phyloP scores from a whole-genome alignment of 345 rosid species.

The Populus davidiana region DNA sequence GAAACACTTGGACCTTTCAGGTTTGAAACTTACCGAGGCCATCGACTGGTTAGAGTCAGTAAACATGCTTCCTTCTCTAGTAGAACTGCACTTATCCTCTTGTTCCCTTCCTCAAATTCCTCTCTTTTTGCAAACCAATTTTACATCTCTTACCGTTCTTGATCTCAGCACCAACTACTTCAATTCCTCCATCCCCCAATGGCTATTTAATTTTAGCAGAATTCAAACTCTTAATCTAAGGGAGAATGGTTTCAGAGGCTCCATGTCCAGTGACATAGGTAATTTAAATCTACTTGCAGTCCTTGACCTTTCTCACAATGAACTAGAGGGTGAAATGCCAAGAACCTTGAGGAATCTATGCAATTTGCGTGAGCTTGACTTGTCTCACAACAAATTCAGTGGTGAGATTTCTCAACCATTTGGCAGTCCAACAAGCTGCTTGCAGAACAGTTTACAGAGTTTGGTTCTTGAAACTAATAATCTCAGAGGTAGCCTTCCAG shows the following conservation, averaged over 20 bases:
- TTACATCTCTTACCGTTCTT: slow-evolving; percentile 16
- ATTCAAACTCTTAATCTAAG: slow-evolving; percentile 11
- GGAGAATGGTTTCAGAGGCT: slow-evolving; percentile 13
- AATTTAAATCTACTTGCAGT: slow-evolving; percentile 3
- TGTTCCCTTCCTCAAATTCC: neutral
- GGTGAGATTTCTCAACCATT: slow-evolving; percentile 5
- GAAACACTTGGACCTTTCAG: slow-evolving; percentile 9
- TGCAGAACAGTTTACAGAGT: neutral
- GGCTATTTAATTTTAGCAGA: slow-evolving; percentile 21
- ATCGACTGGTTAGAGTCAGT: slow-evolving; percentile 7
- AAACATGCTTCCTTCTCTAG: slow-evolving; percentile 12
- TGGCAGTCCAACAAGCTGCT: slow-evolving; percentile 15
- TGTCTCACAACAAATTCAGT: slow-evolving; percentile 8
- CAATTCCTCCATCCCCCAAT: slow-evolving; percentile 19
- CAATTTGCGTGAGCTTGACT: slow-evolving; percentile 3
- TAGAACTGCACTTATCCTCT: slow-evolving; percentile 3
- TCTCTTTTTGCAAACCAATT: neutral
- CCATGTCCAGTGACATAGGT: slow-evolving; percentile 8
- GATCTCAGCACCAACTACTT: slow-evolving; percentile 21
- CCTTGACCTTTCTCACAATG: slow-evolving; percentile 13
- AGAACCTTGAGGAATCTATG: slow-evolving; percentile 13
- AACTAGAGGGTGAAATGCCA: slow-evolving; percentile 14
- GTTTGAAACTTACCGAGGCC: neutral
- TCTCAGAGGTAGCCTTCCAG: slow-evolving; percentile 12
- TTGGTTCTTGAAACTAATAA: slow-evolving; percentile 10